Evolutionary conservation across 805 yeast genomes (phyloP), one percentile per base, ranked within the genome.

Genomic region (Brettanomyces sp.): DNA sequence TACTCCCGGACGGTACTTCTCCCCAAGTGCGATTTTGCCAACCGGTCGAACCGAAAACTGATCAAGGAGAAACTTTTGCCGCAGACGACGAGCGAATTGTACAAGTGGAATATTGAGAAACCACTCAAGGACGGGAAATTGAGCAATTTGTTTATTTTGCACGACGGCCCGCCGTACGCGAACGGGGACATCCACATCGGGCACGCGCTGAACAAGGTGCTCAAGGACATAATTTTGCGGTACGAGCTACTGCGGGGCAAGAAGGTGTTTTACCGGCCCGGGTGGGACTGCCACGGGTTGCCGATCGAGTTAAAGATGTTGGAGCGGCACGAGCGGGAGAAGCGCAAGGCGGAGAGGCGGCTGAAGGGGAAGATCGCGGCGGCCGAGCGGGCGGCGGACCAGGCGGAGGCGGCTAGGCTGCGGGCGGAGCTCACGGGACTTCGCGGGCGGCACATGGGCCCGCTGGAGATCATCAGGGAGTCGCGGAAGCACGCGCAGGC

Each of bases 131-230:
- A 56, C 6, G 52, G 49, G 45, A 54, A 54, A 33, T 52, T 62
- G 23, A 65, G 68, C 2, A 64, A 76, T 18, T 51, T 73, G 34
- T 91, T 84, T 55, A 73, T 83, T 1, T 66, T 93, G 1, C 97
- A 90, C 55, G 99, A 93, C 65, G 99, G 99, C 0, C 99, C 99
- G 0, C 99, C 99, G 0, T 93, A 91, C 64, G 98, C 99, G 11
- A 93, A 93, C 59, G 99, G 98, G 3, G 88, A 83, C 50, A 67
- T 93, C 22, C 99, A 93, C 62, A 63, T 90, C 43, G 88, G 98
- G 46, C 99, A 93, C 65, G 87, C 98, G 0, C 65, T 93, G 55
- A 93, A 93, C 67, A 91, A 93, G 59, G 76, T 89, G 21, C 63
- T 88, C 46, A 93, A 93, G 62, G 99, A 93, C 63, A 79, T 93